Evolutionary conservation across 768 basidiomycete genomes (phyloP).

Genomic region (Lentinula edodes): DNA sequence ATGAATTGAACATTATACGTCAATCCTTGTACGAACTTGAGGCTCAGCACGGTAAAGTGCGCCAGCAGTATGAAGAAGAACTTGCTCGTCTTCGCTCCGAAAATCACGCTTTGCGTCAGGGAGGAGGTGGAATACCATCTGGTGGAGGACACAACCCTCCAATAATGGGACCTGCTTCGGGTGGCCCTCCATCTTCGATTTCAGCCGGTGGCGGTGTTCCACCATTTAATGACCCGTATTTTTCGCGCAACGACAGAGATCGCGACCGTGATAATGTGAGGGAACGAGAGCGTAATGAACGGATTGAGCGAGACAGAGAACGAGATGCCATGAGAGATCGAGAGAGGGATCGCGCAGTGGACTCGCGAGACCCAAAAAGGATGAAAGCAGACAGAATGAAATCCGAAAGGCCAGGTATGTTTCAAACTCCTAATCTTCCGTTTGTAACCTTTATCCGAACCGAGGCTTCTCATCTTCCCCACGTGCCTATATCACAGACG

Average conservation of each 20-base stretch:
- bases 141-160: slow-evolving; percentile 22
- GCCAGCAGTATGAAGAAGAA: slow-evolving; percentile 85
- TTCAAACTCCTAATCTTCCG: not conserved
- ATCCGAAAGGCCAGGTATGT: slow-evolving; percentile 18
- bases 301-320: slow-evolving; percentile 21
- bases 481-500: not conserved
- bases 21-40: slow-evolving; percentile 92
- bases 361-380: slow-evolving; percentile 36
- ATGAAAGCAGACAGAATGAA: slow-evolving; percentile 44
- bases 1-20: slow-evolving; percentile 85
- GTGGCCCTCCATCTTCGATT: slow-evolving; percentile 20
- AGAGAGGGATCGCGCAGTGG: slow-evolving; percentile 27
- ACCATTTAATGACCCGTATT: slow-evolving; percentile 16
- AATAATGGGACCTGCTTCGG: slow-evolving; percentile 9
- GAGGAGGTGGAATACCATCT: slow-evolving; percentile 22
- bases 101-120: slow-evolving; percentile 47
- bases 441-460: too few species aligned
- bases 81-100: slow-evolving; percentile 66
- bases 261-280: slow-evolving; percentile 5
- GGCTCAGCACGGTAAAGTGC: slow-evolving; percentile 77
- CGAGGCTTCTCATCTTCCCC: not conserved
- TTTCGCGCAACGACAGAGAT: slow-evolving; percentile 6
- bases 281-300: slow-evolving; percentile 7
- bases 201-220: slow-evolving; percentile 18
- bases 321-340: slow-evolving; percentile 22